Evolutionary conservation across 768 basidiomycete species (phyloP).

Genomic region (Auriscalpium microsporum): DNA sequence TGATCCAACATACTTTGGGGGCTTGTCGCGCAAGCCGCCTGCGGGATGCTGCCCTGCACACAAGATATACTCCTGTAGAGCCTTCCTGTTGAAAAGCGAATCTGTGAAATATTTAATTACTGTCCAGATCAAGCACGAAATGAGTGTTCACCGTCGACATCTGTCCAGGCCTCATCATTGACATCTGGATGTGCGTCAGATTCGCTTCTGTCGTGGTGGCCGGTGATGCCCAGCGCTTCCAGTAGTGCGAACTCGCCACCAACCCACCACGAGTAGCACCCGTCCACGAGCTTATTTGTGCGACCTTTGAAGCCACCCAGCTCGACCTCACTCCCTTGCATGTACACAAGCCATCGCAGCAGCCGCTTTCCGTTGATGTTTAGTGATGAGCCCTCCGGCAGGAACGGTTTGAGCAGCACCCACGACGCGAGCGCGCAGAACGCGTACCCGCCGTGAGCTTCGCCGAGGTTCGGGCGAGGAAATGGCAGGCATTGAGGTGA

Average conservation of each 20-base stretch:
- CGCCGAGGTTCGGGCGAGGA: constrained; percentile 75
- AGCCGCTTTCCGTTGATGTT: constrained; percentile 51
- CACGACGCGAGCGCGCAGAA: constrained; percentile 87
- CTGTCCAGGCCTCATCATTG: constrained; percentile 51
- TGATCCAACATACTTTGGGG: constrained; percentile 62
- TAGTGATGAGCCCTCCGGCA: constrained; percentile 24
- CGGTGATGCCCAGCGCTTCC: constrained; percentile 44
- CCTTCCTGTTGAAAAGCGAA: constrained; percentile 48
- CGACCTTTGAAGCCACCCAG: constrained; percentile 89
- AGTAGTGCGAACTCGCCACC: constrained; percentile 80
- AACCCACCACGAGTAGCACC: constrained; percentile 99
- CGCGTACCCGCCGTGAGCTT: constrained; percentile 97
- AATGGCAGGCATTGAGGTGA: constrained; percentile 19
- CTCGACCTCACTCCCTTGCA: constrained; percentile 80
- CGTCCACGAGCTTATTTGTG: constrained; percentile 98
- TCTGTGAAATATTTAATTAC: constrained; percentile 22
- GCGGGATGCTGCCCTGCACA: constrained; percentile 78
- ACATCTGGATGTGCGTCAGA: constrained; percentile 30
- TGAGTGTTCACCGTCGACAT: constrained; percentile 52
- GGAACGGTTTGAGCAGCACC: constrained; percentile 62
- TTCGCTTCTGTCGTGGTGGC: constrained; percentile 25
- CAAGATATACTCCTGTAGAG: constrained; percentile 82
- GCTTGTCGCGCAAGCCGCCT: constrained; percentile 91
- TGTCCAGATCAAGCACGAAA: neutral
- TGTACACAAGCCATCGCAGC: constrained; percentile 72